Evolutionary conservation across 2,329 filamentous ascomycete genomes (phyloP).

Genomic region (Neofusicoccum kwambonambiense): DNA sequence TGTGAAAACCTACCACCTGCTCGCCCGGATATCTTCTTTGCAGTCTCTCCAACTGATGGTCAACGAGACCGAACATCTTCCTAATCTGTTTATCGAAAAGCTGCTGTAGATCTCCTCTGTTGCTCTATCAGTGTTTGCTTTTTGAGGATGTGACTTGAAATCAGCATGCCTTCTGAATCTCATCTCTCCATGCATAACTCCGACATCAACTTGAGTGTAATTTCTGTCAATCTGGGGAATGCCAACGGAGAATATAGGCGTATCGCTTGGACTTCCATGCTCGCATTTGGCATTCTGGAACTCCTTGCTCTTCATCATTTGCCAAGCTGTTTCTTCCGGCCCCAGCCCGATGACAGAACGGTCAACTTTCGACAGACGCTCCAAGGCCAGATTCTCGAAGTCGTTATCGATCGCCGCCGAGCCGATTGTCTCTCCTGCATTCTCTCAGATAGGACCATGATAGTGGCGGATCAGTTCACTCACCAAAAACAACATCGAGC

Average conservation of each 20-base stretch:
- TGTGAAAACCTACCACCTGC: conserved; percentile 23
- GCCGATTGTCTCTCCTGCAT: conserved; percentile 38
- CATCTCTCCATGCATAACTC: conserved; percentile 36
- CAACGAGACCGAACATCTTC: conserved; percentile 36
- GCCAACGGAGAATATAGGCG: conserved; percentile 35
- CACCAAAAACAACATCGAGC: conserved; percentile 38
- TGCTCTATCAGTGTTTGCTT: neutral
- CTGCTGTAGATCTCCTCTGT: conserved; percentile 30
- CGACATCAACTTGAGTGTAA: conserved; percentile 32
- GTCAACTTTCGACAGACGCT: conserved; percentile 32
- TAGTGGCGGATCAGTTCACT: neutral
- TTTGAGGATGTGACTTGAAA: neutral
- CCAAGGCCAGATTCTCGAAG: conserved; percentile 36
- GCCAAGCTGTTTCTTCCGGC: conserved; percentile 38
- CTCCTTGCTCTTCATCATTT: conserved; percentile 41
- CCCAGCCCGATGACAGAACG: conserved; percentile 29
- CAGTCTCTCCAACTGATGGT: conserved; percentile 33
- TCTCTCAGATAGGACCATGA: neutral
- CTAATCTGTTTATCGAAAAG: conserved; percentile 39
- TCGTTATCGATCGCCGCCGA: conserved; percentile 42
- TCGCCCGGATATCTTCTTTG: conserved; percentile 30
- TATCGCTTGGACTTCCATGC: conserved; percentile 38
- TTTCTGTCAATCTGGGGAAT: conserved; percentile 34
- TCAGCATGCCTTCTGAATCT: conserved; percentile 28
- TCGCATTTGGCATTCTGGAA: conserved; percentile 44